Evolutionary conservation across 306 rosid genomes (phyloP).

Genomic region (Ammopiptanthus mongolicus): DNA sequence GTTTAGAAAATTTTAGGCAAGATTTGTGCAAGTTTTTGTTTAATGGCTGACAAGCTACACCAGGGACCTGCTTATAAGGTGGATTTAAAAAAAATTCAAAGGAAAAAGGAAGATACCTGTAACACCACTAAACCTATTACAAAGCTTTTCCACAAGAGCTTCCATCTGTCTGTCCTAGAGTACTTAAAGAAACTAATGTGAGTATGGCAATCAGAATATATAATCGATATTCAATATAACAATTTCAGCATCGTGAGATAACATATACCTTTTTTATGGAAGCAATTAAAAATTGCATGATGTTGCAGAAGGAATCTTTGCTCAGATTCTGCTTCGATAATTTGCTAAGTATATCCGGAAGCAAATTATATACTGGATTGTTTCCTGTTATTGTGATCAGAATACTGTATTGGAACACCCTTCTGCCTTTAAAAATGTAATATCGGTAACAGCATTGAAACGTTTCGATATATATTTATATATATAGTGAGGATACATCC

Average conservation of each 20-base stretch:
- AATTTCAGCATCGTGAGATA: neutral
- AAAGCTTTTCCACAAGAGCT: conserved; percentile 92
- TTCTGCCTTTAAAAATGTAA: neutral
- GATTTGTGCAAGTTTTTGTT: neutral
- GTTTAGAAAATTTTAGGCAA: neutral
- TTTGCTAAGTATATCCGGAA: conserved; percentile 94
- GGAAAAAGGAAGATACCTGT: conserved; percentile 45
- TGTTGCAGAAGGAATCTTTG: conserved; percentile 77
- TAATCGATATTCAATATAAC: neutral
- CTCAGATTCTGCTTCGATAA: conserved; percentile 69
- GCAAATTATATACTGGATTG: conserved; percentile 92
- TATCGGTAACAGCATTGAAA: conserved; percentile 18
- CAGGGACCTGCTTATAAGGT: neutral
- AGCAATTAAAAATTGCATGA: conserved; percentile 92
- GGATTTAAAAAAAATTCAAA: neutral
- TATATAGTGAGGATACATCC: too few species aligned
- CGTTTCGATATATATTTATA: neutral
- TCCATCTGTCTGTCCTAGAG: conserved; percentile 94
- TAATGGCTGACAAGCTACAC: neutral
- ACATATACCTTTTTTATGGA: conserved; percentile 82
- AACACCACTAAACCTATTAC: conserved; percentile 86
- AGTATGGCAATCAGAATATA: conserved; percentile 11
- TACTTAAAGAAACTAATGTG: conserved; percentile 23
- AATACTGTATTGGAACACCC: conserved; percentile 1
- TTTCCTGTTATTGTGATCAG: conserved; percentile 50